Evolutionary conservation across 805 yeast genomes (phyloP), one percentile per base, ranked within the genome.

Genomic region (Metschnikowia vanudenii): DNA sequence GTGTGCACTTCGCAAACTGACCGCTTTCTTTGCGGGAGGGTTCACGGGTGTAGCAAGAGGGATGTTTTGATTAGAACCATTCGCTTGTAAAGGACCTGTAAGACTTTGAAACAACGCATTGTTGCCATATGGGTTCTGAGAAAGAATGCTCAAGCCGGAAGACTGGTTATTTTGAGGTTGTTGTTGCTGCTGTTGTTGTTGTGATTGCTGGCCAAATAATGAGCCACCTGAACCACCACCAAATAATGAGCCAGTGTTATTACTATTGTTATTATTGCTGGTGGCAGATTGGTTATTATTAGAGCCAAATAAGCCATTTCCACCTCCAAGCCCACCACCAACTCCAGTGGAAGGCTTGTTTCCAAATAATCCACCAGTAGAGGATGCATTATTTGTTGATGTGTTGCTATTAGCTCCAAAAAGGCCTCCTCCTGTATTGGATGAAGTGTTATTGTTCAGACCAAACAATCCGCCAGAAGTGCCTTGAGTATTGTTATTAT

Each of bases 51-150:
- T 53, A 2, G 67, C 59, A 6, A 63, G 55, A 20, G 63, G 63
- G 4, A 67, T 69, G 13, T 48, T 45, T 18, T 74, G 71, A 16
- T 42, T 35, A n/a, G 46, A 33, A 31, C 37, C 46, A 26, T 18
- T 47, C 48, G 26, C 46, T 16, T 36, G 47, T 9, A 68, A 69
- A 9, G 62, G 51, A 3, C 66, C 69, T 2, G 69, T 62, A 37
- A 74, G 63, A 43, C 74, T 68, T 45, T 67, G 71, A 53, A 87
- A 88, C 43, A 91, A 69, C 5, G 90, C 86, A 56, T 84, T 83
- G 39, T 80, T 76, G 1, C 96, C 96, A 61, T 88, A 91, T 37
- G 97, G 96, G 60, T 85, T 68, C 44, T 63, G 68, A 2, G 69
- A 56, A 39, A 55, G 61, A 43, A 70, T 62, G 47, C 60, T 69